These are phyloP conservation scores for Spathaspora hagerdaliae DNA, from an alignment of 805 yeast genomes.

Conservation along the genomic window DNA sequence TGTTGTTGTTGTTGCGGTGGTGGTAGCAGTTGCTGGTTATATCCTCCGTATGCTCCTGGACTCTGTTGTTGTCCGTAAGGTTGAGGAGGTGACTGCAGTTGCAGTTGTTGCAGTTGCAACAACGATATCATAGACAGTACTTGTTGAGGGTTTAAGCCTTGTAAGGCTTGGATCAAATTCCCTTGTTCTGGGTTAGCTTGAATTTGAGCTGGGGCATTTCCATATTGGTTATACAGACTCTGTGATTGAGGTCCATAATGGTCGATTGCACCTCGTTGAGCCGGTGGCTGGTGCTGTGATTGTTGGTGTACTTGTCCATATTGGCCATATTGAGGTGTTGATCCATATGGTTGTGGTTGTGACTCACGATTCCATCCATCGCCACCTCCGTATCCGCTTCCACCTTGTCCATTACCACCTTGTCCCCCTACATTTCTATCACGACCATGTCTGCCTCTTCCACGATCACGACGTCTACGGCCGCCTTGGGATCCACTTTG, in stretches of 20 bases:
- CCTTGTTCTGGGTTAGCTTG: slow-evolving; percentile 1
- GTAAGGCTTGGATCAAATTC: slow-evolving; percentile 13
- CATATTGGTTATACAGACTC: not conserved
- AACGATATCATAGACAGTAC: slow-evolving; percentile 28
- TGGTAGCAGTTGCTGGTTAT: slow-evolving; percentile 2
- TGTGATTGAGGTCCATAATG: slow-evolving; percentile 8
- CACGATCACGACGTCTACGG: slow-evolving; percentile 10
- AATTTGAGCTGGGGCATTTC: slow-evolving; percentile 1
- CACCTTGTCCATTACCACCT: slow-evolving; percentile 12
- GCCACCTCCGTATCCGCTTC: slow-evolving; percentile 8
- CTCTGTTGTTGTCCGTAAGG: not conserved
- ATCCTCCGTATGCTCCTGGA: slow-evolving; percentile 9
- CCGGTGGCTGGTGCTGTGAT: slow-evolving; percentile 2
- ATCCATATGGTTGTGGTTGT: slow-evolving; percentile 11
- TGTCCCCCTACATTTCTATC: slow-evolving; percentile 7
- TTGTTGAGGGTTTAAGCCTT: slow-evolving; percentile 27
- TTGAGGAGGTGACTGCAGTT: slow-evolving; percentile 14
- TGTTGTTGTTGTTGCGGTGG: not conserved
- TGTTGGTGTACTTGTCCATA: slow-evolving; percentile 8
- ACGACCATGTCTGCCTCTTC: slow-evolving; percentile 2
- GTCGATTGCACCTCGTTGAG: not conserved
- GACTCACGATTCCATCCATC: not conserved
- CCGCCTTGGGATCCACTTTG: slow-evolving; percentile 3
- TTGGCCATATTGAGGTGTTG: slow-evolving; percentile 6
- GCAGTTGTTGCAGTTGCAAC: slow-evolving; percentile 25